Percentiles rank a stretch among this genome's conserved stretches.
Evolutionary conservation across 2,329 filamentous ascomycete species (phyloP).

Genomic region (Exserohilum rostratum): DNA sequence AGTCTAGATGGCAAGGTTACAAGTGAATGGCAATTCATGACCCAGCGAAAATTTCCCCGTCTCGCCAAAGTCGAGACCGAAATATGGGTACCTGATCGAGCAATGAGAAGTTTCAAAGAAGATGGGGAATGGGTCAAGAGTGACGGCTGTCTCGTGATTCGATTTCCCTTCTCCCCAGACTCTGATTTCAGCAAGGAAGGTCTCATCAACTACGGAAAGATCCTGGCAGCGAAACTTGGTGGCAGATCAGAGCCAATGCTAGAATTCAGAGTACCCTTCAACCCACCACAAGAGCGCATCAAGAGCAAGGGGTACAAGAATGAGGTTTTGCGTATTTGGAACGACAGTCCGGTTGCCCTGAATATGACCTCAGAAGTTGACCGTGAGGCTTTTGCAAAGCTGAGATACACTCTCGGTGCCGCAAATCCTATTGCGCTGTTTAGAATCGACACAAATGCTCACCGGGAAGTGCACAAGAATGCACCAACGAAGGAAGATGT

Average conservation of each 20-base stretch:
- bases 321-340: constrained; percentile 70
- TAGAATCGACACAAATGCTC: constrained; percentile 64
- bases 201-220: constrained; percentile 40
- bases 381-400: constrained; percentile 64
- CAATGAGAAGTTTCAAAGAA: constrained; percentile 58
- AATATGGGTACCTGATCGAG: constrained; percentile 72
- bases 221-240: constrained; percentile 42
- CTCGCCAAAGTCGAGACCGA: constrained; percentile 72
- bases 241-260: constrained; percentile 61
- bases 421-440: constrained; percentile 71
- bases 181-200: constrained; percentile 41
- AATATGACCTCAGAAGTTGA: constrained; percentile 55
- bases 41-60: constrained; percentile 70
- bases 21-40: constrained; percentile 71
- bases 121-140: constrained; percentile 58
- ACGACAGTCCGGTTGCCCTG: constrained; percentile 58
- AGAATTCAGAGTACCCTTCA: constrained; percentile 70
- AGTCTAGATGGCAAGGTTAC: constrained; percentile 51
- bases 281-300: constrained; percentile 64
- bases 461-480: constrained; percentile 65
- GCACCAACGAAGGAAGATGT: constrained; percentile 64
- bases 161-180: constrained; percentile 63
- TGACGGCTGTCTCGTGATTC: constrained; percentile 68
- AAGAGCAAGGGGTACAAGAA: constrained; percentile 63
- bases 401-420: constrained; percentile 70